Evolutionary conservation across 1,284 basidiomycete genomes (phyloP).

Genomic region (Malassezia sympodialis): DNA sequence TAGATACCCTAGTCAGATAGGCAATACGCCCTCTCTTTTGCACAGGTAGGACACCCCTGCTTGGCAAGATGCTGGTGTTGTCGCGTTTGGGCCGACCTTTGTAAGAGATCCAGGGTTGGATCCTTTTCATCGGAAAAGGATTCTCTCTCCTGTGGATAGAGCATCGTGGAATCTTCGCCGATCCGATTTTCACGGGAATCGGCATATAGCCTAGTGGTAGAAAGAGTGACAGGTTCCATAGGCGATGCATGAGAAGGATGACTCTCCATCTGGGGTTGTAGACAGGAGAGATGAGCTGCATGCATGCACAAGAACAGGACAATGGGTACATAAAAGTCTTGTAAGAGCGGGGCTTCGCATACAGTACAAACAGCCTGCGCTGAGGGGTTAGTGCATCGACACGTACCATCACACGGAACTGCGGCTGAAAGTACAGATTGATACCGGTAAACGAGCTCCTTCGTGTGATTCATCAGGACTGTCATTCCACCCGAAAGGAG

Average conservation of each 20-base stretch:
- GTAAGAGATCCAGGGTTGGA: neutral
- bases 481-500: constrained; percentile 36
- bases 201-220: neutral
- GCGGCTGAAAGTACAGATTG: constrained; percentile 23
- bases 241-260: neutral
- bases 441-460: constrained; percentile 25
- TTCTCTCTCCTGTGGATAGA: neutral
- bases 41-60: constrained; percentile 10
- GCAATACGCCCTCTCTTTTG: neutral
- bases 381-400: neutral
- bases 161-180: neutral
- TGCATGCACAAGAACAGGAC: constrained; percentile 40
- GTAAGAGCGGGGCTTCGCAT: constrained; percentile 24
- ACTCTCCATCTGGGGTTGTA: neutral
- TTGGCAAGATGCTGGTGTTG: neutral
- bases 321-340: constrained; percentile 1
- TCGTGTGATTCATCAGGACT: constrained; percentile 32
- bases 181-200: neutral
- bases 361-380: constrained; percentile 21
- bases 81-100: neutral
- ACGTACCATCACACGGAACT: constrained; percentile 22
- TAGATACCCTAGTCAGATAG: constrained; percentile 2
- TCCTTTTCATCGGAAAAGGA: neutral
- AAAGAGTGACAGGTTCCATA: neutral
- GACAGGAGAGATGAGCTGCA: constrained; percentile 31